Conservation (phyloP, 139 green algal genomes). For the Bryopsis sp. region DNA sequence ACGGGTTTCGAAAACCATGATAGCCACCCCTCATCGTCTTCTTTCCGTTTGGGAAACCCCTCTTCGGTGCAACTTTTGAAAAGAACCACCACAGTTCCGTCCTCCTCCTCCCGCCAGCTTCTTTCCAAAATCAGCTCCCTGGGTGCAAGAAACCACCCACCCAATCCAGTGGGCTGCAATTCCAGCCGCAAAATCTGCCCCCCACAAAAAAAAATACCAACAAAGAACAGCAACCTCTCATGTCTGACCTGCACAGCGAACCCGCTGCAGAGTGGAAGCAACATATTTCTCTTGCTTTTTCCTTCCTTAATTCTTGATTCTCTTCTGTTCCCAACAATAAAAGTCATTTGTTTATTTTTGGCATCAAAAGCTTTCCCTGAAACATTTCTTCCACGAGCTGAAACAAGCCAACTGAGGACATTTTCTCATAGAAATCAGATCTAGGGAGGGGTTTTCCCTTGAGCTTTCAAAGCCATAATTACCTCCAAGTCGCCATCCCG, state of each 20-base stretch:
- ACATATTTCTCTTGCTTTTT: no score
- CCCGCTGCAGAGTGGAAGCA: no score
- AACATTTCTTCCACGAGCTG: no score
- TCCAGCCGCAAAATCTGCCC: conserved; percentile 1
- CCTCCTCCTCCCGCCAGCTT: neutral
- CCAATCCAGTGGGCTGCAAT: conserved; percentile 10
- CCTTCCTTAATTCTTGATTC: no score
- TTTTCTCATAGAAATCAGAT: no score
- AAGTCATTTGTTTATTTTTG: no score
- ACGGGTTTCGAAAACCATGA: conserved; percentile 12
- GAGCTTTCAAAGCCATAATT: neutral
- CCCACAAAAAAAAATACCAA: neutral
- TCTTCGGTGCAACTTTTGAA: conserved; percentile 17
- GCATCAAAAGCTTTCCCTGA: no score
- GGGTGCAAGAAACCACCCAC: conserved; percentile 10
- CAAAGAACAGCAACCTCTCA: no score
- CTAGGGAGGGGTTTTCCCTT: neutral
- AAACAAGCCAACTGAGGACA: no score
- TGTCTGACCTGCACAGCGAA: no score
- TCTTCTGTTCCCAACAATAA: no score
- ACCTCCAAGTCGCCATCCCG: conserved; percentile 18
- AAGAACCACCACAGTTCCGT: conserved; percentile 4
- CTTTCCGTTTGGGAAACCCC: neutral
- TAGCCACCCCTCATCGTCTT: neutral
- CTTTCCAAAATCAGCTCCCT: conserved; percentile 10